These are phyloP conservation scores for Fusarium sacchari DNA, from an alignment of 2,329 filamentous ascomycete genomes.

Conservation along the genomic window DNA sequence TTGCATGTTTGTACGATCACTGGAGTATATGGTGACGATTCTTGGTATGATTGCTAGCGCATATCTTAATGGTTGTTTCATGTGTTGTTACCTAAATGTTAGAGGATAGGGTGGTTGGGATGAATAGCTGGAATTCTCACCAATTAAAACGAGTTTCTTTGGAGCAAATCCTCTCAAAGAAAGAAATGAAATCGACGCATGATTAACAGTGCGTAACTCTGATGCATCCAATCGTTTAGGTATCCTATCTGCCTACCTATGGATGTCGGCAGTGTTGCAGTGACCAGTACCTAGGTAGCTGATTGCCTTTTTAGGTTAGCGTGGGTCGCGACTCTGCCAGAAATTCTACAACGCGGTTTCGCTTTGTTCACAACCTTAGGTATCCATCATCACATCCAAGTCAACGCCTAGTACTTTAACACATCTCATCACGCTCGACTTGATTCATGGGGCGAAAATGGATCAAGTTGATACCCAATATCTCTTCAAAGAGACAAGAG, in stretches of 20 bases:
- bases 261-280: background rate
- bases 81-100: conserved; percentile 1
- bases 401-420: conserved; percentile 22
- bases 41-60: conserved; percentile 48
- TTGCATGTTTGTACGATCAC: conserved; percentile 30
- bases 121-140: background rate
- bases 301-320: conserved; percentile 52
- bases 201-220: background rate
- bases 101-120: background rate
- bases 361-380: conserved; percentile 27
- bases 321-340: conserved; percentile 42
- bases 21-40: conserved; percentile 35
- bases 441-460: conserved; percentile 74
- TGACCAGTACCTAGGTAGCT: conserved; percentile 43
- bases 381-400: conserved; percentile 28
- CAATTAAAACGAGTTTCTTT: background rate
- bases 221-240: background rate
- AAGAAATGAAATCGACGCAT: background rate
- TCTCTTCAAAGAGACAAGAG: conserved; percentile 86
- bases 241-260: too few species aligned
- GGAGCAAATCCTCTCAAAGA: background rate
- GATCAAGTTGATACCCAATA: conserved; percentile 69
- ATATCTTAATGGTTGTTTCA: conserved; percentile 29
- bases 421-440: conserved; percentile 29
- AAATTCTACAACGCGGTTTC: conserved; percentile 50